These are phyloP conservation scores for Bromus sterilis DNA, from an alignment of 176 grass and related monocot genomes.

Conservation along the genomic window DNA sequence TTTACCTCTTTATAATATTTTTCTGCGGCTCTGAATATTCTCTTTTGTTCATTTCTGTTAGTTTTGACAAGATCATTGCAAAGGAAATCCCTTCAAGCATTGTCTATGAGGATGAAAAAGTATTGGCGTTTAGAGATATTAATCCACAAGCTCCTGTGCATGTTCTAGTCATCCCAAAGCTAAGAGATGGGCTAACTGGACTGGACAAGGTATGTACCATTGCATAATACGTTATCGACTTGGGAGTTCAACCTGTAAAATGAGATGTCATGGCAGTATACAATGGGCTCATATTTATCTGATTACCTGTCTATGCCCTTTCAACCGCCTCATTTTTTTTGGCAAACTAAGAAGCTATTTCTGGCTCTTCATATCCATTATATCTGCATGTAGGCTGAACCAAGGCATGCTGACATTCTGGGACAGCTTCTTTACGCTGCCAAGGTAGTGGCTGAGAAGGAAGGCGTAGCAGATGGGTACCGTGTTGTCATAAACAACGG, in stretches of 20 bases:
- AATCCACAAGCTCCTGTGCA: slow-evolving; percentile 91
- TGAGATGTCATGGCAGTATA: not conserved
- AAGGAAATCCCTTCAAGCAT: slow-evolving; percentile 79
- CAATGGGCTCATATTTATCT: not conserved
- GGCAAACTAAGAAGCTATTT: too few relatives aligned
- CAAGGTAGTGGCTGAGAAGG: slow-evolving; percentile 85
- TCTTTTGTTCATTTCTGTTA: slow-evolving; percentile 18
- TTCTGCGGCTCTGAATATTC: not conserved
- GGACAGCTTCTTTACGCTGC: slow-evolving; percentile 71
- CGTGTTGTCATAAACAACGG: slow-evolving; percentile 90
- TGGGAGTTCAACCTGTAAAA: not conserved
- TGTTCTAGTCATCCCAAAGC: slow-evolving; percentile 76
- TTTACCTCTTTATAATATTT: not conserved
- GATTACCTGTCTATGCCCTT: not conserved
- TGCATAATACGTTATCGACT: not conserved
- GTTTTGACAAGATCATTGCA: slow-evolving; percentile 96
- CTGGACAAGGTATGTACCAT: slow-evolving; percentile 47
- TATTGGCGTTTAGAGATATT: slow-evolving; percentile 83
- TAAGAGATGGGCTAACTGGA: slow-evolving; percentile 68
- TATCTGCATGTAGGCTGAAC: slow-evolving; percentile 52
- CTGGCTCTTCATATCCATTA: not conserved
- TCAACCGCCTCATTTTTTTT: not conserved
- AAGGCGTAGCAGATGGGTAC: slow-evolving; percentile 66
- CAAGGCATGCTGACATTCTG: slow-evolving; percentile 70
- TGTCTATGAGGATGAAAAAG: slow-evolving; percentile 90